These are phyloP conservation scores for Hypoxylon sp. DNA, from an alignment of 2,329 filamentous ascomycete genomes.

Conservation along the genomic window DNA sequence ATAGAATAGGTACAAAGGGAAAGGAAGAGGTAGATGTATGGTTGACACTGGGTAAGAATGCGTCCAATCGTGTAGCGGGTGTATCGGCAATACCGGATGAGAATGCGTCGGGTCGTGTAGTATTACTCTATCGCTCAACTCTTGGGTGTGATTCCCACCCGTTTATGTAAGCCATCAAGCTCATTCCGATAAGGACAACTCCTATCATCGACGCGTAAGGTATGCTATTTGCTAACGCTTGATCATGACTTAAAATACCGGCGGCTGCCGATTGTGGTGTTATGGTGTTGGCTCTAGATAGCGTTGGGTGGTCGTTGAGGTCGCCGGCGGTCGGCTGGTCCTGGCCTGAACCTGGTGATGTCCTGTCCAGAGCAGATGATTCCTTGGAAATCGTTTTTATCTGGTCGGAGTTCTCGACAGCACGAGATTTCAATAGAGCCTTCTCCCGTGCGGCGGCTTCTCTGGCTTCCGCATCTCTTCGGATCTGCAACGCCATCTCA, in stretches of 20 bases:
- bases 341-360: slow-evolving; percentile 46
- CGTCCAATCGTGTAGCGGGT: neutral
- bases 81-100: neutral
- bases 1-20: slow-evolving; percentile 50
- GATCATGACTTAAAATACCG: slow-evolving; percentile 58
- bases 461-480: slow-evolving; percentile 72
- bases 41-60: neutral
- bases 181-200: slow-evolving; percentile 84
- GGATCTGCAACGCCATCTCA: slow-evolving; percentile 88
- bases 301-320: slow-evolving; percentile 56
- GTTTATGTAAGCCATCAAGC: slow-evolving; percentile 88
- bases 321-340: slow-evolving; percentile 51
- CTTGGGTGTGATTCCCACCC: slow-evolving; percentile 74
- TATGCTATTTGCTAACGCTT: slow-evolving; percentile 66
- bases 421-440: slow-evolving; percentile 52
- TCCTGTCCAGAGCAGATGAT: slow-evolving; percentile 30
- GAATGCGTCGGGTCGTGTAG: neutral
- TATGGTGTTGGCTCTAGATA: slow-evolving; percentile 64
- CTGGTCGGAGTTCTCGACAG: slow-evolving; percentile 45
- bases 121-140: slow-evolving; percentile 41
- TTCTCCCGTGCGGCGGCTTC: slow-evolving; percentile 60
- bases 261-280: slow-evolving; percentile 59
- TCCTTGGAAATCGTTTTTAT: slow-evolving; percentile 40
- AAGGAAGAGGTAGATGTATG: slow-evolving; percentile 33
- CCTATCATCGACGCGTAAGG: slow-evolving; percentile 87